Base-by-base conservation (phyloP, 2,329 filamentous ascomycete species). In the Elsinoe perseae region DNA sequence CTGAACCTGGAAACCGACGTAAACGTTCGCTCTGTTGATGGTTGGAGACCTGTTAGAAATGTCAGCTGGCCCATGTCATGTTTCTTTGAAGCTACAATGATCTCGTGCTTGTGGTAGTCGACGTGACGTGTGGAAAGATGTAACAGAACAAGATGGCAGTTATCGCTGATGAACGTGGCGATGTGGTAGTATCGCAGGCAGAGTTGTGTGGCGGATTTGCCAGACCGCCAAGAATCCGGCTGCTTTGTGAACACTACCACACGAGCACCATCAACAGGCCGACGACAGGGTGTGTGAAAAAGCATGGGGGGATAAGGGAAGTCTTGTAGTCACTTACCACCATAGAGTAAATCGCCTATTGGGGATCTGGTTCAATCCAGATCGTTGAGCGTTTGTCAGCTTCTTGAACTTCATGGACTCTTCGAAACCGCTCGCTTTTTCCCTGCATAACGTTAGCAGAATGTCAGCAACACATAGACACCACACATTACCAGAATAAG, bases 1-100 rank as follows among this genome's bases (percentile, higher is more conserved):
- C 67, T 98, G 93, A 27, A 98, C 93, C 69, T 97, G 92, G 85
- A 98, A 98, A 84, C 93, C 93, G 61, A 98, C 91, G 64, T 97
- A 97, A 16, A 98, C 93, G 67, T 97, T 96, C 63, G 92, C 92
- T 68, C 92, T 81, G 73, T 95, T 95, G 71, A 95, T 95, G 14
- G 57, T 52, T 12, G 40, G 40, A 25, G 40, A 44, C 40, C 40
- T 44, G 20, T 5, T 23, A 44, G 21, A 5, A 36, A 36, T 14
- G 32, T 36, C 12, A 36, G 32, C 32, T 30, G 5, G 10, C 28
- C 10, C 28, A 10, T 30, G n/a, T n/a, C n/a, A n/a, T n/a, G n/a
- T n/a, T n/a, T n/a, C n/a, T n/a, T n/a, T n/a, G n/a, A n/a, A n/a
- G n/a, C n/a, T n/a, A n/a, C n/a, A n/a, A n/a, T n/a, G n/a, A n/a